Conservation (phyloP, 148 eudicot genomes). For the Camellia sinensis region DNA sequence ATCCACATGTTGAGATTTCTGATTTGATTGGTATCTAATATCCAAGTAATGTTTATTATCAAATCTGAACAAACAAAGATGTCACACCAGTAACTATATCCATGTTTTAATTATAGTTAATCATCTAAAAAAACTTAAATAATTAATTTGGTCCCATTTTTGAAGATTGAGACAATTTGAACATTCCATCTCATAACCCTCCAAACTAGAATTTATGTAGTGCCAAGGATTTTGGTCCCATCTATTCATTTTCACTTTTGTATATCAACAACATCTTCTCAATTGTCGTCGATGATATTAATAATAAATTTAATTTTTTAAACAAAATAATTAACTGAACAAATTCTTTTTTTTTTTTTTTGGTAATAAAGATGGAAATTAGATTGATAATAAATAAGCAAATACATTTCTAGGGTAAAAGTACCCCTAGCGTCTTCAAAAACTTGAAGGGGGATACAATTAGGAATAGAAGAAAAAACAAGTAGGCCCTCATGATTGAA, state of each 20-base stretch:
- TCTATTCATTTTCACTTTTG: not conserved
- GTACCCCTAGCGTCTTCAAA: too few species aligned
- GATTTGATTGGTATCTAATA: not conserved
- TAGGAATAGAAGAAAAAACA: too few species aligned
- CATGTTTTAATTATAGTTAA: not conserved
- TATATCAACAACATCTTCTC: not conserved
- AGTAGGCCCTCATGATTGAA: too few species aligned
- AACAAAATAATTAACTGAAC: too few species aligned
- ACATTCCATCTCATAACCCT: not conserved
- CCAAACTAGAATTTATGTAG: not conserved
- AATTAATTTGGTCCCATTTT: not conserved
- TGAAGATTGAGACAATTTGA: not conserved
- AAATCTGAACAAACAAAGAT: not conserved
- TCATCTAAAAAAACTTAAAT: not conserved
- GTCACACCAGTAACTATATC: not conserved
- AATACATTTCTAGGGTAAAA: too few species aligned
- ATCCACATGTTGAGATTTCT: not conserved
- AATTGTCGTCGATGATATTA: too few species aligned
- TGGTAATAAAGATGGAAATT: too few species aligned
- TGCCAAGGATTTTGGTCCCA: conserved; percentile 4
- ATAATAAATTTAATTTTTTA: too few species aligned
- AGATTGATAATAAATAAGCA: too few species aligned
- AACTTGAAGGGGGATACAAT: too few species aligned
- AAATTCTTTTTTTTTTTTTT: too few species aligned
- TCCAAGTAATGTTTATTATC: not conserved